Base-by-base conservation (phyloP, 192 early-diverging fungal genomes). In the Anaeromyces robustus region DNA sequence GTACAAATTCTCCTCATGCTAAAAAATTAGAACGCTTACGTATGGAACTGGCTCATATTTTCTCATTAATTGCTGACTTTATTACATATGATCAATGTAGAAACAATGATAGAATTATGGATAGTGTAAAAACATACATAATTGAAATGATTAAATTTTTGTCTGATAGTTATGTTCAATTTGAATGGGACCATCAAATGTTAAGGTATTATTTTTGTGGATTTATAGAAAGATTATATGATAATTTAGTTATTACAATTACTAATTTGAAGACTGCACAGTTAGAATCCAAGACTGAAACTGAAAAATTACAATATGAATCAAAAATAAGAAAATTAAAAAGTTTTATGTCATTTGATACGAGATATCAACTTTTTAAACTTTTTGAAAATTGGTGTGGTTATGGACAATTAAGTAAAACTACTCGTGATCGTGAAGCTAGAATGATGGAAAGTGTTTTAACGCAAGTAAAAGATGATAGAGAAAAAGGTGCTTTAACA, bases 381-480 rank as follows among this genome's bases (percentile, higher is more conserved):
- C 85, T 97, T 77, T 94, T 97, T 87, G 95, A 96, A 85, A 88
- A 92, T 29, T 99, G 97, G 97, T 95, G 95, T 85, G 93, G 96
- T 13, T 89, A 94, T 83, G 96, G 96, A 4, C 84, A 85, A 30
- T 87, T 87, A 77, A 84, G 90, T 0, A 87, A 85, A 0, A 41
- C 81, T 18, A 88, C 89, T 28, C 85, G 89, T 0, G 92, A 95
- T 13, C 80, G 88, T 0, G 93, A 96, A 79, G 87, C 86, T 12
- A 87, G 88, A 30, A 90, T 95, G 90, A 92, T 95, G 79, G 80
- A 81, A 0, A 81, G 83, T 77, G 90, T 90, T 11, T 81, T 96
- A 78, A 95, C 96, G 22, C 85, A 89, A 79, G 86, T 90, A 81
- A 93, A 88, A 86, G 94, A 96, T 83, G 80, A 86, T 7, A 86